Evolutionary conservation across 176 grass and related monocot species (phyloP), one percentile per base, ranked within the genome.

Genomic region (Cocos nucifera): DNA sequence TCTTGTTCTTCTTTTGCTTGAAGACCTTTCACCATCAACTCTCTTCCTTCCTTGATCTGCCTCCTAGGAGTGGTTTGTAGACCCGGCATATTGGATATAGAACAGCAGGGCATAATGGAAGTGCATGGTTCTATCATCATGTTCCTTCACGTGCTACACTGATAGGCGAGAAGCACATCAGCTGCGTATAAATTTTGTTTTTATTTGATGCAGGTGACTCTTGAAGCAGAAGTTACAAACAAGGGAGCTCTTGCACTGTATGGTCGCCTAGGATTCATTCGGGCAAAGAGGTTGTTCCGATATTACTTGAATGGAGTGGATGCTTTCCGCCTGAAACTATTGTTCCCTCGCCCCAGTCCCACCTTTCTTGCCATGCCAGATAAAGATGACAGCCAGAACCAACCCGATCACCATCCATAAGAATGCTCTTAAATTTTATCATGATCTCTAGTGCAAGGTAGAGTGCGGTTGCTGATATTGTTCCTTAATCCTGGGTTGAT

Each of bases 301-400:
- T 97, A 97, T 66, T 97, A 97, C 54, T 69, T 91, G 57, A 97
- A 97, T 63, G 92, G 92, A 2, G 92, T 91, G 9, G 92, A 97
- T 49, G 92, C 92, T 56, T 97, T 97, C 75, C 83, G 92, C 35
- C 70, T 97, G 30, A 97, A 97, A 51, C 70, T 91, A 53, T 26
- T 97, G 10, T 97, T 97, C 77, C 83, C 92, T 54, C 75, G 55
- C 17, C 80, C 24, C 16, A 69, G 85, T 69, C 72, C 59, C 52
- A 51, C 58, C 53, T 57, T 79, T 20, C 50, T 23, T 28, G 28
- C 56, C 69, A 53, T 79, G 19, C 63, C 64, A 62, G 12, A 22
- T 24, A 58, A 49, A 26, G 20, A 69, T 57, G 67, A 19, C 4
- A 22, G 10, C 15, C 27, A 69, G 35, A 10, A 20, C 16, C 50